phyloP scores from a whole-genome alignment of 371 early-diverging fungal genomes.

The Rhizomucor pusillus region DNA sequence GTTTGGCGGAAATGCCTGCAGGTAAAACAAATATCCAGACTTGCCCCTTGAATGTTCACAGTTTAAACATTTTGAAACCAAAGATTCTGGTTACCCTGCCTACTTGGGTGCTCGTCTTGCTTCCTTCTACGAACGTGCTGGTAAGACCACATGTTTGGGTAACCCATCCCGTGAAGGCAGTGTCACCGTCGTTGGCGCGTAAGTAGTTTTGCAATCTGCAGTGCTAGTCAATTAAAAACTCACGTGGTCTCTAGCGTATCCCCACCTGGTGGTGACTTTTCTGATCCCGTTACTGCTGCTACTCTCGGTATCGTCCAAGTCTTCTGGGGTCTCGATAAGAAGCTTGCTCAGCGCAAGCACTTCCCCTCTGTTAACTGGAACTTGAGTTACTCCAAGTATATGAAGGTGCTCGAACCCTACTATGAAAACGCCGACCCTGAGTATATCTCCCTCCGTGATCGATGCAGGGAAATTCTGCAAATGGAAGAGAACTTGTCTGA shows the following conservation, averaged over 20 bases:
- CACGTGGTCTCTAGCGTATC: constrained; percentile 72
- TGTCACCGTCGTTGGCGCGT: constrained; percentile 99
- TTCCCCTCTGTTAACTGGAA: constrained; percentile 99
- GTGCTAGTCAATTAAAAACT: no score
- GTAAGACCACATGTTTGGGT: constrained; percentile 95
- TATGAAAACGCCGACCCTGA: constrained; percentile 96
- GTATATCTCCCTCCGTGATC: constrained; percentile 89
- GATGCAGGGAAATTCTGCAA: constrained; percentile 98
- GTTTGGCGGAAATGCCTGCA: constrained; percentile 99
- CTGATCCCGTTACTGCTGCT: constrained; percentile 99
- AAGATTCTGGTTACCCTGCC: constrained; percentile 99
- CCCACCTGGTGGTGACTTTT: constrained; percentile 99
- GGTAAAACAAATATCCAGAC: constrained; percentile 32
- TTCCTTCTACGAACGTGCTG: constrained; percentile 99
- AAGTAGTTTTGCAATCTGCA: constrained; percentile 19
- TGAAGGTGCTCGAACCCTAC: constrained; percentile 94
- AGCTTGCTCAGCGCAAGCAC: constrained; percentile 99
- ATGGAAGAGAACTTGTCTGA: constrained; percentile 99
- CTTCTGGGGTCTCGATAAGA: constrained; percentile 99
- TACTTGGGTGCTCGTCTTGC: constrained; percentile 99
- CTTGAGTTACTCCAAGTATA: constrained; percentile 98
- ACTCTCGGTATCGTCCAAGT: constrained; percentile 99
- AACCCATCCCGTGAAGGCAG: constrained; percentile 95
- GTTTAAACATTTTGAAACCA: background rate
- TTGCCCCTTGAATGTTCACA: background rate